Evolutionary conservation across 148 eudicot genomes (phyloP), one percentile per base, ranked within the genome.

Genomic region (Vaccinium macrocarpon): DNA sequence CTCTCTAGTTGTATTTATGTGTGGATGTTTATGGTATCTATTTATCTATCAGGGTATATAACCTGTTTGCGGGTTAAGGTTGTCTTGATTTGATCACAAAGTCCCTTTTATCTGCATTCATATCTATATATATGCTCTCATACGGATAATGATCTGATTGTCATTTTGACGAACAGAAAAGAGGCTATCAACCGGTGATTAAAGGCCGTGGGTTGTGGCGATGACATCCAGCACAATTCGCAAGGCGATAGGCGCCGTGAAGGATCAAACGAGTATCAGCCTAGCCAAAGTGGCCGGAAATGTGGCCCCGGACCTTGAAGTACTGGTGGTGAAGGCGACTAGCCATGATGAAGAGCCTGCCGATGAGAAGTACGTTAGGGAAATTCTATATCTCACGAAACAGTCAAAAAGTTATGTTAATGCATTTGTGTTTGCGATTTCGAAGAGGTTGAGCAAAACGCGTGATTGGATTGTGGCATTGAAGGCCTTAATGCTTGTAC

Each of bases 251-350:
- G 99, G 99, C 42, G 91, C 91, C 8, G 88, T 96, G 81, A 96
- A 96, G 93, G 99, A 96, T 81, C 99, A 96, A 56, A 94, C 99
- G 14, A 96, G 99, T 87, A 94, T 96, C 38, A 90, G 98, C 14
- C 71, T 96, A n/a, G 99, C 99, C 21, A 96, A 94, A 85, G 99
- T 96, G 8, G 87, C 97, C 0, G 89, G 99, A 84, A 95, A 92
- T 49, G 87, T 90, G 91, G 99, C 99, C 0, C 99, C 98, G 0
- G 98, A 96, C 84, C 93, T 96, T 0, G 98, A 96, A 84, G 98
- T 96, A 0, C 91, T 94, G 15, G 88, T 96, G n/a, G 97, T 96
- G 52, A 96, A 96, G 88, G 99, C 99, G 0, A 96, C 98, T 2
- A 93, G 95, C 86, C 99, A 96, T 59, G 99, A 96, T 38, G 90